Evolutionary conservation across 257 asterid genomes (phyloP).

Genomic region (Gynochthodes officinalis): DNA sequence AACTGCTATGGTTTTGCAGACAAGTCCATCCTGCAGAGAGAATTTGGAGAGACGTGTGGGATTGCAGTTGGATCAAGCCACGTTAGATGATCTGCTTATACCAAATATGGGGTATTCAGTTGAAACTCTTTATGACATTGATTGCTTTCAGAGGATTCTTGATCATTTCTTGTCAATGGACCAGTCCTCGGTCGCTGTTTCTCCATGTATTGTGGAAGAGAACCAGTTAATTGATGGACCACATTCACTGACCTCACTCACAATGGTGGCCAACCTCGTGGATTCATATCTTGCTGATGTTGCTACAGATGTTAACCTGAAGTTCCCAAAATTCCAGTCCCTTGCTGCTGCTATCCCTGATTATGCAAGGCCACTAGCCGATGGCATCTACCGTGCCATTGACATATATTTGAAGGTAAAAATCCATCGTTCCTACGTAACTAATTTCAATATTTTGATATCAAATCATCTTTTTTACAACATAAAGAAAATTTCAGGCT

Average conservation of each 20-base stretch:
- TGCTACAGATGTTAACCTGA: slow-evolving; percentile 69
- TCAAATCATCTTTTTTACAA: neutral
- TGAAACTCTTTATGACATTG: slow-evolving; percentile 73
- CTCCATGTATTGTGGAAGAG: slow-evolving; percentile 69
- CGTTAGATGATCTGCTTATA: slow-evolving; percentile 64
- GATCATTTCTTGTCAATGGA: slow-evolving; percentile 72
- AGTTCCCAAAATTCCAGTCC: slow-evolving; percentile 68
- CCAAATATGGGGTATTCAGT: slow-evolving; percentile 62
- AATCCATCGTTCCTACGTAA: neutral
- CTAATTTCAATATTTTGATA: neutral
- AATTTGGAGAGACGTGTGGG: slow-evolving; percentile 77
- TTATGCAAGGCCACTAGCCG: slow-evolving; percentile 73
- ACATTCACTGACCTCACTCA: slow-evolving; percentile 49
- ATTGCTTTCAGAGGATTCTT: slow-evolving; percentile 86
- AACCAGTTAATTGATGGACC: slow-evolving; percentile 35
- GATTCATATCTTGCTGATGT: slow-evolving; percentile 89
- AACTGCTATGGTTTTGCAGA: slow-evolving; percentile 63
- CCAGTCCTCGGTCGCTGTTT: slow-evolving; percentile 49
- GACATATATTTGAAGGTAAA: slow-evolving; percentile 86
- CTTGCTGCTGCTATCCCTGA: slow-evolving; percentile 83
- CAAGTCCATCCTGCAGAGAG: slow-evolving; percentile 60
- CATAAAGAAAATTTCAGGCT: slow-evolving; percentile 37
- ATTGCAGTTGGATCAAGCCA: slow-evolving; percentile 66
- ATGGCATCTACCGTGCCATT: slow-evolving; percentile 85
- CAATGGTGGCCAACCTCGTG: slow-evolving; percentile 77